phyloP scores from a whole-genome alignment of 2,329 filamentous ascomycete species.

The Sporothrix dimorphospora region DNA sequence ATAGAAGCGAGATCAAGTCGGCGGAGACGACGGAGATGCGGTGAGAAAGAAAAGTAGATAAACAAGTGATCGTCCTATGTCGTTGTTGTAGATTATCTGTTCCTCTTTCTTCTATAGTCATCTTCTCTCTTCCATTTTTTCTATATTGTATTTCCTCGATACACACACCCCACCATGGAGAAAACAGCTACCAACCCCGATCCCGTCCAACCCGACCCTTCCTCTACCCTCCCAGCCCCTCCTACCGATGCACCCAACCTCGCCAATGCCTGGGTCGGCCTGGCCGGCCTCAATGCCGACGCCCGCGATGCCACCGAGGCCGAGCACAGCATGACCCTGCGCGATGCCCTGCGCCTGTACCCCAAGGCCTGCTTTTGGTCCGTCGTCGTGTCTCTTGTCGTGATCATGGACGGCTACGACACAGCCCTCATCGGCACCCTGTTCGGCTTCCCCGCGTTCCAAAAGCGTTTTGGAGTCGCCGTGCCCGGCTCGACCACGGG shows the following conservation, averaged over 20 bases:
- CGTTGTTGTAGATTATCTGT: not conserved
- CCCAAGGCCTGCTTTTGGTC: slow-evolving; percentile 42
- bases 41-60: not conserved
- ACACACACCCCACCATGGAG: not conserved
- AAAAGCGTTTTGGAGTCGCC: slow-evolving; percentile 34
- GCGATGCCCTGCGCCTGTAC: slow-evolving; percentile 32
- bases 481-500: slow-evolving; percentile 9
- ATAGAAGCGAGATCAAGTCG: not conserved
- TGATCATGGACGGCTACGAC: slow-evolving; percentile 49
- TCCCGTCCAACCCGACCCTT: not conserved
- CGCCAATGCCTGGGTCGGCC: slow-evolving; percentile 13
- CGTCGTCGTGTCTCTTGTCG: slow-evolving; percentile 40
- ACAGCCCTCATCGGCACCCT: slow-evolving; percentile 35
- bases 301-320: slow-evolving; percentile 16
- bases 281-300: slow-evolving; percentile 2
- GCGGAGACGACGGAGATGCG: not conserved
- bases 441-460: slow-evolving; percentile 41
- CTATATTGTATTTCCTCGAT: too few relatives aligned
- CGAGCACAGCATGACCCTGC: slow-evolving; percentile 28
- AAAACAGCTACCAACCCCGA: not conserved
- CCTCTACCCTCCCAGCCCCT: not conserved
- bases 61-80: not conserved
- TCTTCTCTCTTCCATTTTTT: not conserved
- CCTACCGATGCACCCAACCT: not conserved
- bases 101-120: not conserved